These are phyloP conservation scores for Esteya vermicola DNA, from an alignment of 2,329 filamentous ascomycete species.

Conservation along the genomic window DNA sequence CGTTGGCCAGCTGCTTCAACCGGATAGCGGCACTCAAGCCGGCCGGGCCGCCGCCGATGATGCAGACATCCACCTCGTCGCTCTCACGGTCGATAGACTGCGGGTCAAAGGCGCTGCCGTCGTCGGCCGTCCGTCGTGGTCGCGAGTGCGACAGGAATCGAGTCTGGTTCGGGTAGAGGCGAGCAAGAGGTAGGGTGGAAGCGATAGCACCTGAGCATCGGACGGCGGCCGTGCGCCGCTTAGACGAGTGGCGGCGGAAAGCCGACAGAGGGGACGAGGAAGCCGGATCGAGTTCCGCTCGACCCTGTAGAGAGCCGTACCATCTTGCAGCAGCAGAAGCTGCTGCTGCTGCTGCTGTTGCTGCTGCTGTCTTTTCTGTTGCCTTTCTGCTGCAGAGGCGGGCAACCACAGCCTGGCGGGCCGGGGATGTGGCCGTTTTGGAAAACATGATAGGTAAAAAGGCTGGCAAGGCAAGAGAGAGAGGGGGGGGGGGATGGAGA, in stretches of 20 bases:
- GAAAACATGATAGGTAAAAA: too few species aligned
- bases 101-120: slow-evolving; percentile 50
- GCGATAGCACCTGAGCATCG: not conserved
- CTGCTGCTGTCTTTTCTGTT: too few species aligned
- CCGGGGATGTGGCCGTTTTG: not conserved
- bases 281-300: too few species aligned
- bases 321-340: not conserved
- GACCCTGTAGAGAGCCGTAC: too few species aligned
- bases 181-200: not conserved
- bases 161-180: not conserved
- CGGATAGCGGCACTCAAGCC: slow-evolving; percentile 87
- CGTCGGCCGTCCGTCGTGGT: slow-evolving; percentile 16
- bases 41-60: slow-evolving; percentile 89
- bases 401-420: slow-evolving; percentile 1
- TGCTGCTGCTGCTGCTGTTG: not conserved
- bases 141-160: too few species aligned
- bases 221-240: not conserved
- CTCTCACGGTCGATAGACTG: slow-evolving; percentile 65
- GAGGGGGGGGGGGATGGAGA: too few species aligned
- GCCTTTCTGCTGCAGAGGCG: not conserved
- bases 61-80: slow-evolving; percentile 92
- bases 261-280: too few species aligned
- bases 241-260: too few species aligned
- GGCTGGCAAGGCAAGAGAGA: not conserved
- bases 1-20: slow-evolving; percentile 88